Evolutionary conservation across 345 rosid genomes (phyloP).

Genomic region (Brassica juncea): DNA sequence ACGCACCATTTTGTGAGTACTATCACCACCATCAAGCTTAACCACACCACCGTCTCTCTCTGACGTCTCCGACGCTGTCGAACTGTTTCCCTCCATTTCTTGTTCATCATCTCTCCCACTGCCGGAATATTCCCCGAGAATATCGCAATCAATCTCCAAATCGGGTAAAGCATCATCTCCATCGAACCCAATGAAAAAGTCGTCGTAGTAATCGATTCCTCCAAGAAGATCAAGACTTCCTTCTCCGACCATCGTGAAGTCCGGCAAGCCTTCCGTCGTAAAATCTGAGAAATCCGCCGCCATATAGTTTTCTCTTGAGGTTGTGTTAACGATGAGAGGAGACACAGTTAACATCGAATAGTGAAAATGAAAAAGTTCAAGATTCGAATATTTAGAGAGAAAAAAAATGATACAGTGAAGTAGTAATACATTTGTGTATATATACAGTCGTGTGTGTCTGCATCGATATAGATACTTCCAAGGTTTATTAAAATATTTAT

Average conservation of each 20-base stretch:
- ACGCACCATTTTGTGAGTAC: constrained; percentile 42
- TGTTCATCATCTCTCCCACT: constrained; percentile 62
- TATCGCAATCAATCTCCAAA: constrained; percentile 72
- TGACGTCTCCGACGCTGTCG: constrained; percentile 43
- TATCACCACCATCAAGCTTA: constrained; percentile 50
- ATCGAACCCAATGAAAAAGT: constrained; percentile 63
- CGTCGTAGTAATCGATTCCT: constrained; percentile 76
- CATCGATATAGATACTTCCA: constrained; percentile 40
- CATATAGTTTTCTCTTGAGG: constrained; percentile 42
- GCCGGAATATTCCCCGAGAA: constrained; percentile 61
- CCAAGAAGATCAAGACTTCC: constrained; percentile 41
- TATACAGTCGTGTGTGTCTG: constrained; percentile 21
- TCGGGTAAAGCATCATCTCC: constrained; percentile 64
- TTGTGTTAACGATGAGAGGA: constrained; percentile 48
- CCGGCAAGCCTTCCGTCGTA: constrained; percentile 50
- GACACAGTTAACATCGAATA: constrained; percentile 79
- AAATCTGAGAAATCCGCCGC: constrained; percentile 50
- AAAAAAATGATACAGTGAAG: constrained; percentile 30
- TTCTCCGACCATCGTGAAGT: constrained; percentile 44
- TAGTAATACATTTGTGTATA: neutral
- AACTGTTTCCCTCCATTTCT: constrained; percentile 49
- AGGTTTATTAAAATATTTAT: constrained; percentile 28
- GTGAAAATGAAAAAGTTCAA: neutral
- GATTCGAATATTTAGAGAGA: constrained; percentile 23
- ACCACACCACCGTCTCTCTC: constrained; percentile 28